Percentiles rank a stretch among this genome's conserved stretches.
These are phyloP conservation scores for Heteromeles arbutifolia DNA, from an alignment of 306 rosid genomes.

Conservation along the genomic window DNA sequence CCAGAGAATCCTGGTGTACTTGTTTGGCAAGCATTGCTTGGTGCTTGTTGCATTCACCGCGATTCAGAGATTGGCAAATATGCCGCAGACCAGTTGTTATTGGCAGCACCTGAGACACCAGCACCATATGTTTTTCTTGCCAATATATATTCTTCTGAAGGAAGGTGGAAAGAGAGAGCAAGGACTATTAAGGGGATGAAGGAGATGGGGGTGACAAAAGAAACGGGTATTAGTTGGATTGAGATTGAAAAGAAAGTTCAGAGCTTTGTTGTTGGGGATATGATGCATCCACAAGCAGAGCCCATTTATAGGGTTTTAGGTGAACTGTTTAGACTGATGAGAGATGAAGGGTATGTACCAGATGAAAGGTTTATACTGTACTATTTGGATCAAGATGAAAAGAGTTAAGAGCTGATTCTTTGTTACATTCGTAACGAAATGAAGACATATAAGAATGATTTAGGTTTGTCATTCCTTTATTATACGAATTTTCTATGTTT, in stretches of 20 bases:
- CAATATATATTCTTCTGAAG: constrained; percentile 72
- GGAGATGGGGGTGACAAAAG: constrained; percentile 63
- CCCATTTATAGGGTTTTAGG: constrained; percentile 45
- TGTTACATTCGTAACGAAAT: no score
- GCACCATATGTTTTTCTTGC: constrained; percentile 73
- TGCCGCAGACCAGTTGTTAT: constrained; percentile 59
- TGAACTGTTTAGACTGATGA: constrained; percentile 44
- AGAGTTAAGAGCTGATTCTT: constrained; percentile 3
- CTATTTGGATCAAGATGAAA: constrained; percentile 41
- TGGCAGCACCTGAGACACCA: constrained; percentile 50
- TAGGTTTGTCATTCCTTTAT: neutral
- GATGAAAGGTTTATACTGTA: constrained; percentile 55
- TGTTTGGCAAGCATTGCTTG: constrained; percentile 91
- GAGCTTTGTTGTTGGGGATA: constrained; percentile 74
- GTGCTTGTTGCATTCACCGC: constrained; percentile 73
- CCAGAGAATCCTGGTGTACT: constrained; percentile 46
- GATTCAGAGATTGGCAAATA: constrained; percentile 66
- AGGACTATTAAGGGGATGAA: constrained; percentile 66
- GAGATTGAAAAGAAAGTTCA: constrained; percentile 65
- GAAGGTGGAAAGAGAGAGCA: constrained; percentile 91
- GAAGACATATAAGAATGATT: neutral
- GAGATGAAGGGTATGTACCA: constrained; percentile 78
- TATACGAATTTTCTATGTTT: neutral
- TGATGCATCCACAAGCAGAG: constrained; percentile 61
- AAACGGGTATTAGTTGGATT: constrained; percentile 76